Evolutionary conservation across 108 stramenopile genomes (phyloP).

Genomic region (Schizochytrium sp.): DNA sequence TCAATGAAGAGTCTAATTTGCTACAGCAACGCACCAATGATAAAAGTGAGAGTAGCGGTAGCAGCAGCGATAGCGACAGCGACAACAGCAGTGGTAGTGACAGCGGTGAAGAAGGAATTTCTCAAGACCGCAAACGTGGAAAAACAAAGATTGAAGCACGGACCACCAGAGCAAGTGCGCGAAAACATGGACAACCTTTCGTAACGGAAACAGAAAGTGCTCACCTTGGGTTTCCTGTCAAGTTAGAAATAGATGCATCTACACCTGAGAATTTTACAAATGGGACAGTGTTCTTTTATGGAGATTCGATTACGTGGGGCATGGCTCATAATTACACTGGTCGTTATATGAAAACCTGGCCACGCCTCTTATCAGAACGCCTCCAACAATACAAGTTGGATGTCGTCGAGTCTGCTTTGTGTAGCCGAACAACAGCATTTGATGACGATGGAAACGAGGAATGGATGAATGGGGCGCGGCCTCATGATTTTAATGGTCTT

Average conservation of each 20-base stretch:
- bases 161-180: not conserved
- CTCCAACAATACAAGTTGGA: not conserved
- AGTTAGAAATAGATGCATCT: too few relatives aligned
- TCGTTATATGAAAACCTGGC: slow-evolving; percentile 11
- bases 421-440: slow-evolving; percentile 40
- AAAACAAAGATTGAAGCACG: not conserved
- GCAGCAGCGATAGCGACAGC: not conserved
- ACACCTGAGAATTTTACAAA: not conserved
- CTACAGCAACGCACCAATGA: not conserved
- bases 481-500: slow-evolving; percentile 41
- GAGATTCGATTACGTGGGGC: slow-evolving; percentile 50
- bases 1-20: not conserved
- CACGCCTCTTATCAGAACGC: not conserved
- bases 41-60: not conserved
- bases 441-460: slow-evolving; percentile 42
- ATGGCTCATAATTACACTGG: slow-evolving; percentile 52
- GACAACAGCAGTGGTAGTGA: not conserved
- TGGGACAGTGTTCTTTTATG: slow-evolving; percentile 14
- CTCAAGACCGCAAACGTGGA: not conserved
- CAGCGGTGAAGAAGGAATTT: not conserved
- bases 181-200: not conserved
- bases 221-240: too few relatives aligned
- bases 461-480: not conserved
- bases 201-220: too few relatives aligned
- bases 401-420: slow-evolving; percentile 11